Evolutionary conservation across 345 rosid species (phyloP), one percentile per base, ranked within the genome.

Genomic region (Balakata baccata): DNA sequence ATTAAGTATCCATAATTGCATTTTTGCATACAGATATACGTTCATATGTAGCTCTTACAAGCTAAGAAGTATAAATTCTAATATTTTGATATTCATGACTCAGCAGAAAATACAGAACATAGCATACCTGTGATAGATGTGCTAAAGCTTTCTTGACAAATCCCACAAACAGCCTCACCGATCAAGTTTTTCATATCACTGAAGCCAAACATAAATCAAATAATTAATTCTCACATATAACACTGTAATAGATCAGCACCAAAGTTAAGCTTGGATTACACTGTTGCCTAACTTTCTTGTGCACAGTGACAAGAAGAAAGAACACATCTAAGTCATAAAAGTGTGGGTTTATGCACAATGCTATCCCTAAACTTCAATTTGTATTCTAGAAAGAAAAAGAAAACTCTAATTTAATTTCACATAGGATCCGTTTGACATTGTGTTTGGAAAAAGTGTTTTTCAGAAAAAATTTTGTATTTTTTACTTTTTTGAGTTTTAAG

Each of bases 161-260:
- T 96, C 72, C 89, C 72, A 53, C 99, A 93, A 1, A 77, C 29
- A 66, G 99, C 99, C 52, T 79, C 89, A 41, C 97, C 99, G 46
- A 90, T 85, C 80, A 93, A 75, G 75, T 83, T 81, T 86, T 96
- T 96, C 97, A 93, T 91, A 74, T 91, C 96, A 72, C 99, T 96
- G 88, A n/a, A 77, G 60, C 69, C 60, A 70, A 20, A 69, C 37
- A 71, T 43, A 20, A 68, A 53, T 8, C 13, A 65, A 29, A 25
- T 8, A 6, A 62, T 60, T n/a, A 57, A 12, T 20, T 57, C 34
- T 57, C 61, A 20, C 61, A 20, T 57, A 43, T 7, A 43, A 43
- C 46, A 29, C 34, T 29, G 34, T 29, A 29, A 2, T 29, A 53
- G 6, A 18, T 53, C 20, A 14, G 4, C 58, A 53, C 58, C 17